A percentile compares a stretch with the other conserved stretches of the same genome.
phyloP scores from a whole-genome alignment of 2,329 filamentous ascomycete species.

The Conoideocrella luteorostrata region DNA sequence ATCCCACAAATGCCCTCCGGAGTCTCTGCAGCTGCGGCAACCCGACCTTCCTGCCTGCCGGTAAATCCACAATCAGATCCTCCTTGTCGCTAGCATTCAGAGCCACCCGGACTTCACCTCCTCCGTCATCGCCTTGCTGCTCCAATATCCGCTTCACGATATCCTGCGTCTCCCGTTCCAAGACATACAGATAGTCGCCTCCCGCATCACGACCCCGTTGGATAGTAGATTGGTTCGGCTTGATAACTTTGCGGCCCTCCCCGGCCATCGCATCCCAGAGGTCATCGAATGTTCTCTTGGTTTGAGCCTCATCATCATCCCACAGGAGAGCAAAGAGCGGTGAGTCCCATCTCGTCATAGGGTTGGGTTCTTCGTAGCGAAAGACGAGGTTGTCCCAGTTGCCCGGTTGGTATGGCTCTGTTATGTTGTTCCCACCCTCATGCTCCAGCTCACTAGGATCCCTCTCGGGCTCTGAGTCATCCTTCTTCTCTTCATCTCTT shows the following conservation, averaged over 20 bases:
- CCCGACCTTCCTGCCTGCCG: constrained; percentile 54
- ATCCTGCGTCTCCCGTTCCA: constrained; percentile 73
- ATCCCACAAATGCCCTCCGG: constrained; percentile 66
- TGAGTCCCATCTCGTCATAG: constrained; percentile 78
- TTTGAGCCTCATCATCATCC: constrained; percentile 62
- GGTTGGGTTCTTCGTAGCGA: constrained; percentile 79
- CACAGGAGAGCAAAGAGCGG: constrained; percentile 74
- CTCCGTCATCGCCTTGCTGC: constrained; percentile 64
- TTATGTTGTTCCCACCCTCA: neutral
- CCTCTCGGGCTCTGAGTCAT: neutral
- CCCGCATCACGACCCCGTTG: constrained; percentile 54
- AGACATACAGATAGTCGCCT: constrained; percentile 70
- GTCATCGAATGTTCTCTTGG: constrained; percentile 49
- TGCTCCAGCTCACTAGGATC: neutral
- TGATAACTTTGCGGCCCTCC: constrained; percentile 55
- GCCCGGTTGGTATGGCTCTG: constrained; percentile 41
- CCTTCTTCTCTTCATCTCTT: constrained; percentile 7
- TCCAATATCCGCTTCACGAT: constrained; percentile 65
- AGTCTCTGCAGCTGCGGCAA: constrained; percentile 72
- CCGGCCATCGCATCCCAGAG: constrained; percentile 71
- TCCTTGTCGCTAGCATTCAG: constrained; percentile 30
- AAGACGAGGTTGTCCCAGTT: constrained; percentile 78
- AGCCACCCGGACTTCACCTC: constrained; percentile 47
- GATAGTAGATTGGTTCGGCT: constrained; percentile 71
- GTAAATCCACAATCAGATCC: constrained; percentile 57